These are phyloP conservation scores for Penicillium taxi DNA, from an alignment of 495 filamentous ascomycete genomes.

Conservation along the genomic window DNA sequence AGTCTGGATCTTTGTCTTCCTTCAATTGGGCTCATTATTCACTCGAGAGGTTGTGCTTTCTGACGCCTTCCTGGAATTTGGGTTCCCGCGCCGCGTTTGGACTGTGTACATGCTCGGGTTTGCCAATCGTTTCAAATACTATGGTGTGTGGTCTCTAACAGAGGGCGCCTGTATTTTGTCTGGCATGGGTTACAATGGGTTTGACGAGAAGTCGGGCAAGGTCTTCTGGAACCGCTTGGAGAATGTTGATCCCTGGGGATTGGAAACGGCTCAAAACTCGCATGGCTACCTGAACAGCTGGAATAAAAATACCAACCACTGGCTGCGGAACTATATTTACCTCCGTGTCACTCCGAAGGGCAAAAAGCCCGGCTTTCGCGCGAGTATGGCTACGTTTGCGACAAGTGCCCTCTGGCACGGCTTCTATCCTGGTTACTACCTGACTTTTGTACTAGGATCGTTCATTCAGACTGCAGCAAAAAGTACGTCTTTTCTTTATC, in stretches of 20 bases:
- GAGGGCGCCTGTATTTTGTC: constrained; percentile 93
- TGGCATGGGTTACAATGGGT: constrained; percentile 88
- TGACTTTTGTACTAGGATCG: constrained; percentile 79
- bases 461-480: constrained; percentile 92
- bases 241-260: constrained; percentile 73
- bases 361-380: constrained; percentile 93
- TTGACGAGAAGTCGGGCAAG: constrained; percentile 72
- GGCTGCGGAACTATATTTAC: constrained; percentile 94
- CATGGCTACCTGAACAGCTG: constrained; percentile 81
- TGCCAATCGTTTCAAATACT: constrained; percentile 80
- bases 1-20: constrained; percentile 69
- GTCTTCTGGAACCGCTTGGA: constrained; percentile 83
- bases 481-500: constrained; percentile 47
- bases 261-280: constrained; percentile 87
- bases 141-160: constrained; percentile 87
- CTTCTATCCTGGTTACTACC: constrained; percentile 94
- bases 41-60: constrained; percentile 51
- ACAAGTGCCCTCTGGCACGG: constrained; percentile 98
- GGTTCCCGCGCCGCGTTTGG: constrained; percentile 63
- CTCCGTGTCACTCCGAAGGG: constrained; percentile 90
- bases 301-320: constrained; percentile 98
- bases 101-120: constrained; percentile 76
- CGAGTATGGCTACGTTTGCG: constrained; percentile 85
- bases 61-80: constrained; percentile 54
- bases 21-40: constrained; percentile 65